phyloP scores from a whole-genome alignment of 495 filamentous ascomycete species.

The Penicillium samsonianum region DNA sequence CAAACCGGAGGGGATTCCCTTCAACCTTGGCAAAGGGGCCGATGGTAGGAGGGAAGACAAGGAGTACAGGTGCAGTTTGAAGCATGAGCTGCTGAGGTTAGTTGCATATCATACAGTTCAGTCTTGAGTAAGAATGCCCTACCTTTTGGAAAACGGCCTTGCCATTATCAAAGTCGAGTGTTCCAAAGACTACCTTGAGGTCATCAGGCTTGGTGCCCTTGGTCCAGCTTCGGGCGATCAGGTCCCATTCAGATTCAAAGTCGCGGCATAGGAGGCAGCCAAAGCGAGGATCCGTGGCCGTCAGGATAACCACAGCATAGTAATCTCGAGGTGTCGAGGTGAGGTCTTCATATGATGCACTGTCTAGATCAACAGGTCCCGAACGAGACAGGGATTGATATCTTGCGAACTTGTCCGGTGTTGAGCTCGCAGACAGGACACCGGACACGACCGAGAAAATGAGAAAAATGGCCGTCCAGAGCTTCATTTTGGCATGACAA shows the following conservation, averaged over 20 bases:
- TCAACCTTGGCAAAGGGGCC: slow-evolving; percentile 79
- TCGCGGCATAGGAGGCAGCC: slow-evolving; percentile 85
- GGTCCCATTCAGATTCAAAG: slow-evolving; percentile 92
- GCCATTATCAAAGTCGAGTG: slow-evolving; percentile 85
- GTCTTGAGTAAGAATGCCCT: slow-evolving; percentile 13
- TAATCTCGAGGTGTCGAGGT: slow-evolving; percentile 81
- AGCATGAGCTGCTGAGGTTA: slow-evolving; percentile 69
- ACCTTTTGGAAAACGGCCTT: slow-evolving; percentile 88
- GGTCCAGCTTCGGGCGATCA: slow-evolving; percentile 84
- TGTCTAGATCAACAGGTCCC: slow-evolving; percentile 72
- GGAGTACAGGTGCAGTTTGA: slow-evolving; percentile 89
- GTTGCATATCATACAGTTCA: not conserved
- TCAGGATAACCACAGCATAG: slow-evolving; percentile 78
- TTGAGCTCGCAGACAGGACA: slow-evolving; percentile 31
- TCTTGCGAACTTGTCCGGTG: slow-evolving; percentile 57
- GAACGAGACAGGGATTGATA: slow-evolving; percentile 69
- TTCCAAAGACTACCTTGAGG: slow-evolving; percentile 75
- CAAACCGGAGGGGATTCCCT: slow-evolving; percentile 72
- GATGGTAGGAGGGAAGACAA: slow-evolving; percentile 82
- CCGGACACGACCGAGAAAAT: slow-evolving; percentile 52
- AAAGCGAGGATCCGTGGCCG: slow-evolving; percentile 80
- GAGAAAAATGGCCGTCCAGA: slow-evolving; percentile 55
- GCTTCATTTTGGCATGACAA: slow-evolving; percentile 49
- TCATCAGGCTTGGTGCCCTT: slow-evolving; percentile 74
- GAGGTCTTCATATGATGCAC: slow-evolving; percentile 71